Evolutionary conservation across 495 filamentous ascomycete species (phyloP).

Genomic region (Rhypophila decipiens): DNA sequence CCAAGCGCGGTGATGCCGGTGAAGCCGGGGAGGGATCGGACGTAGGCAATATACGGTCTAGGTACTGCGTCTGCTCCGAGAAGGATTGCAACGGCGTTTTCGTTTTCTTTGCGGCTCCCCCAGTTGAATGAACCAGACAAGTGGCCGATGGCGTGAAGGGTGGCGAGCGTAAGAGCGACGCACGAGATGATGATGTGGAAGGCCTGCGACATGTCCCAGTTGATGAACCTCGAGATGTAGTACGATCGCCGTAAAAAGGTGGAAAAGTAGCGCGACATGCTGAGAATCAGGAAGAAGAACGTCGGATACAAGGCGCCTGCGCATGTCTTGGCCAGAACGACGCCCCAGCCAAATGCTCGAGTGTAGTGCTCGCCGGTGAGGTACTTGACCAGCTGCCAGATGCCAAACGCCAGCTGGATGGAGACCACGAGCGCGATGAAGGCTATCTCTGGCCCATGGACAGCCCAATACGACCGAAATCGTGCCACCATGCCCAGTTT

Average conservation of each 20-base stretch:
- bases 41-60: background rate
- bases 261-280: conserved; percentile 31
- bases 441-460: conserved; percentile 23
- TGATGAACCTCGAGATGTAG: conserved; percentile 29
- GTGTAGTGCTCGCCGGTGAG: conserved; percentile 11
- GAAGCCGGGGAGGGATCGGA: background rate
- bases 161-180: conserved; percentile 25
- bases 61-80: conserved; percentile 19
- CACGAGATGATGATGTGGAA: conserved; percentile 34
- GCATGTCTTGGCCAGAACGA: conserved; percentile 29
- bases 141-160: conserved; percentile 34
- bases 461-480: conserved; percentile 24
- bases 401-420: conserved; percentile 28
- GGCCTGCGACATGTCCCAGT: conserved; percentile 32
- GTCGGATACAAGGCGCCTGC: conserved; percentile 35
- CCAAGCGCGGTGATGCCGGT: conserved; percentile 26
- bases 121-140: conserved; percentile 26
- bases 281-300: conserved; percentile 34
- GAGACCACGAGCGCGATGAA: conserved; percentile 28
- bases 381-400: conserved; percentile 35
- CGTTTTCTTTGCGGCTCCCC: conserved; percentile 20
- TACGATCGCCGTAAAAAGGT: conserved; percentile 25
- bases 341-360: conserved; percentile 30
- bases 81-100: conserved; percentile 20
- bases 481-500: conserved; percentile 17